phyloP scores from a whole-genome alignment of 73 alveolate genomes.

The Durusdinium trenchii region DNA sequence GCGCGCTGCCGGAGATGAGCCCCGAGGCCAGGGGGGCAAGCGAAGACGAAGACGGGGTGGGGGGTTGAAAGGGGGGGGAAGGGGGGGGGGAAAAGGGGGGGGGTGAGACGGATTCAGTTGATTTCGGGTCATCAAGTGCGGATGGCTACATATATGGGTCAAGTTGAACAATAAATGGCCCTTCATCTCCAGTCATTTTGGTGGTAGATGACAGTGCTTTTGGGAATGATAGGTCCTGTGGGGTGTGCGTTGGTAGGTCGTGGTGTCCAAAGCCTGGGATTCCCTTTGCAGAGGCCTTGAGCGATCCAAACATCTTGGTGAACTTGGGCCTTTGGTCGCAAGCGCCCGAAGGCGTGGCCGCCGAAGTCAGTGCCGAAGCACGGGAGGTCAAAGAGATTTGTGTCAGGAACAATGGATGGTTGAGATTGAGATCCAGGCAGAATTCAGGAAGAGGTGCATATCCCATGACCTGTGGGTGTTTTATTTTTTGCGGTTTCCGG shows the following conservation, averaged over 20 bases:
- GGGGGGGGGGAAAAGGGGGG: background rate
- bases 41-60: background rate
- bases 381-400: no score
- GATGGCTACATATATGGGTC: no score
- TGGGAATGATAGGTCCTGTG: no score
- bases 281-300: constrained; percentile 36
- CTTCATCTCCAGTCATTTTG: background rate
- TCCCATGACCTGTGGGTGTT: background rate
- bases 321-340: constrained; percentile 43
- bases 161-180: no score
- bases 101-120: background rate
- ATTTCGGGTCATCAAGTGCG: background rate
- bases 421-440: background rate
- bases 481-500: background rate
- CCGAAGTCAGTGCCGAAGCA: no score
- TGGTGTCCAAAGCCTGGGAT: no score
- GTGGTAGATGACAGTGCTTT: background rate
- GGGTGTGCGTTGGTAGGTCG: no score
- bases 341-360: constrained; percentile 24
- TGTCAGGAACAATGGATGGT: no score
- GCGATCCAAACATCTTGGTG: constrained; percentile 77
- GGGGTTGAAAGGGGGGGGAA: background rate
- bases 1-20: constrained; percentile 92
- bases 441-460: background rate
- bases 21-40: constrained; percentile 34